Evolutionary conservation across 768 basidiomycete genomes (phyloP).

Genomic region (Zangia roseola): DNA sequence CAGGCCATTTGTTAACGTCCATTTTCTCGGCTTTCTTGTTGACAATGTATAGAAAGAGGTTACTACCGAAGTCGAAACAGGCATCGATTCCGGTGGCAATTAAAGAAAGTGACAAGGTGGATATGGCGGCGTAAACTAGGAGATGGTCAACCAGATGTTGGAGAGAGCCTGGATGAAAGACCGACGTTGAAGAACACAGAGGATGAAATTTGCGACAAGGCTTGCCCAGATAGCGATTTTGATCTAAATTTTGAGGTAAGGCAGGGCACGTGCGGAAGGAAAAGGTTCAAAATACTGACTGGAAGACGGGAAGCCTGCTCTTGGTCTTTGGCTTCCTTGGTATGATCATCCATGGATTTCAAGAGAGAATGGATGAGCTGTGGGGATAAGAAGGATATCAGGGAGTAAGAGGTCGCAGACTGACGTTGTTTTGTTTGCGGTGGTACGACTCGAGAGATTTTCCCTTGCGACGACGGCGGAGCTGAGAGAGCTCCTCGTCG

Average conservation of each 20-base stretch:
- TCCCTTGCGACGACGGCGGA: constrained; percentile 59
- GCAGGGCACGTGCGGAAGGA: not conserved
- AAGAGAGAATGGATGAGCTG: constrained; percentile 86
- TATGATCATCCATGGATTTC: constrained; percentile 89
- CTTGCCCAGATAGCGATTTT: constrained; percentile 87
- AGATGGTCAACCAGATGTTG: not conserved
- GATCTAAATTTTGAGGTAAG: constrained; percentile 47
- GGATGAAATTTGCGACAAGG: constrained; percentile 69
- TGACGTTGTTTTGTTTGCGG: constrained; percentile 69
- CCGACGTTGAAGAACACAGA: constrained; percentile 71
- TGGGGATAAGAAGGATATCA: not conserved
- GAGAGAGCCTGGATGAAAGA: not conserved
- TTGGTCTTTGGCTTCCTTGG: constrained; percentile 72
- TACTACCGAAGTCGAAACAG: constrained; percentile 80
- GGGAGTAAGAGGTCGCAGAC: constrained; percentile 2
- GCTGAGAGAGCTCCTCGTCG: constrained; percentile 58
- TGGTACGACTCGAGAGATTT: constrained; percentile 68
- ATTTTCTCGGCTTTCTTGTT: constrained; percentile 70
- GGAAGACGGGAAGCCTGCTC: constrained; percentile 66
- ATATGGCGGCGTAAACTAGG: constrained; percentile 88
- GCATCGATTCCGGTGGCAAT: constrained; percentile 91
- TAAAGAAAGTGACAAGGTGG: constrained; percentile 78
- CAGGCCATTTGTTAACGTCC: constrained; percentile 88
- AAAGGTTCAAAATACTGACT: constrained; percentile 39
- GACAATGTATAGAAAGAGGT: constrained; percentile 75